Base-by-base conservation (phyloP, 495 filamentous ascomycete genomes). In the Bombardia bombarda region DNA sequence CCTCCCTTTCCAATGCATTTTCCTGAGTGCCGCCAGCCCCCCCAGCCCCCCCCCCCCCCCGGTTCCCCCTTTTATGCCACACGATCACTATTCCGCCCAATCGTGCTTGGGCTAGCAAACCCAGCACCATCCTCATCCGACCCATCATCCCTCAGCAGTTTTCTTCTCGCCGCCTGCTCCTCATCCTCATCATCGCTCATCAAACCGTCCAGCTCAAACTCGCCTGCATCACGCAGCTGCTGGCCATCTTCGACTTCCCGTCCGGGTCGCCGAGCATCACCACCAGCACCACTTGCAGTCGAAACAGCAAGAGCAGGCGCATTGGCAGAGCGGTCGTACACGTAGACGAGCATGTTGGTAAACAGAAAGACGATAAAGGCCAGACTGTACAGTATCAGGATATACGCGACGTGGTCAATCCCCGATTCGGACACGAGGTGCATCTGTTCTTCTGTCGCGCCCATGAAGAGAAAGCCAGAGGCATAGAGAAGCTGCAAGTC, bases 391-490 rank as follows among this genome's bases (percentile, higher is more conserved):
- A 96, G 67, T 40, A 96, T 85, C 38, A 98, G 73, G 33, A 96
- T 71, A 60, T 97, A 97, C 9, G 89, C 82, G 33, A 97, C 87
- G 58, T 93, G 85, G 28, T 85, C 86, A 56, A 97, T 80, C 40
- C 81, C 75, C 3, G 81, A 82, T 34, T 74, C 68, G 34, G 74
- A 66, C 10, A 97, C 66, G 1, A 96, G 65, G 26, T 72, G 54
- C 84, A 97, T 90, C 58, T 98, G 90, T 60, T 97, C 90, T 61
- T 98, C 92, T 2, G 86, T 96, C 19, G 93, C 92, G 38, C 86
- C 83, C 88, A 96, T 93, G 71, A 98, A 97, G 41, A 96, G 74
- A 65, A 98, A 93, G 22, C 92, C 92, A 3, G 92, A 88, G 31
- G 92, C 88, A 55, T 84, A 95, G 16, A 97, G 78, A 17, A 97